A percentile compares a stretch with the other conserved stretches of the same genome.
phyloP scores from a whole-genome alignment of 2,329 filamentous ascomycete genomes.

The Biscogniauxia marginata region DNA sequence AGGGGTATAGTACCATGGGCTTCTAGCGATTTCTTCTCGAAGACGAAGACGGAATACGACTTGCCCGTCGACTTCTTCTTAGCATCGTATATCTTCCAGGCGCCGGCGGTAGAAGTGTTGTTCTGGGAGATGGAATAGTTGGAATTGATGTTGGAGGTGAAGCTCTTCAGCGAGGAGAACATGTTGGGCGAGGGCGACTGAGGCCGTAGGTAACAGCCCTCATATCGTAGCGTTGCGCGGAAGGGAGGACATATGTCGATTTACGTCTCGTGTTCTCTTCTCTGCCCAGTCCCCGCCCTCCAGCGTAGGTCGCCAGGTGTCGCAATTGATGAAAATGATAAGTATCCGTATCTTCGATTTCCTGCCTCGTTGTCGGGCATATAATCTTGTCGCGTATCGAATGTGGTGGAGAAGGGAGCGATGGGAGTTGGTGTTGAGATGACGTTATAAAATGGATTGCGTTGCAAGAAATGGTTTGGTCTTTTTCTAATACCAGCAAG shows the following conservation, averaged over 20 bases:
- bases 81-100: slow-evolving; percentile 97
- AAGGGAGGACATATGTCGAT: slow-evolving; percentile 17
- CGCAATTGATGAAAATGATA: no score
- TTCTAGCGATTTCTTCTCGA: slow-evolving; percentile 86
- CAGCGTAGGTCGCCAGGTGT: no score
- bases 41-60: slow-evolving; percentile 86
- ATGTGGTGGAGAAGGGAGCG: slow-evolving; percentile 2
- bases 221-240: slow-evolving; percentile 25
- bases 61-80: slow-evolving; percentile 96
- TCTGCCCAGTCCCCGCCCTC: slow-evolving; percentile 1
- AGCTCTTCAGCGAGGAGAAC: slow-evolving; percentile 94
- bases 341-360: no score
- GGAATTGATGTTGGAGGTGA: slow-evolving; percentile 85
- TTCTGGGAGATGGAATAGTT: slow-evolving; percentile 83
- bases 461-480: neutral
- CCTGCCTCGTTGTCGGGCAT: neutral
- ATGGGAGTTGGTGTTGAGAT: neutral
- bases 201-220: slow-evolving; percentile 21
- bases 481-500: neutral
- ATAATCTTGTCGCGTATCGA: neutral
- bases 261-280: slow-evolving; percentile 6
- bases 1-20: slow-evolving; percentile 44
- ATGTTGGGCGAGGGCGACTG: slow-evolving; percentile 50
- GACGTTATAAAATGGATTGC: neutral
- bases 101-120: slow-evolving; percentile 77